phyloP scores from a whole-genome alignment of 345 rosid genomes.

The Viola odorata region DNA sequence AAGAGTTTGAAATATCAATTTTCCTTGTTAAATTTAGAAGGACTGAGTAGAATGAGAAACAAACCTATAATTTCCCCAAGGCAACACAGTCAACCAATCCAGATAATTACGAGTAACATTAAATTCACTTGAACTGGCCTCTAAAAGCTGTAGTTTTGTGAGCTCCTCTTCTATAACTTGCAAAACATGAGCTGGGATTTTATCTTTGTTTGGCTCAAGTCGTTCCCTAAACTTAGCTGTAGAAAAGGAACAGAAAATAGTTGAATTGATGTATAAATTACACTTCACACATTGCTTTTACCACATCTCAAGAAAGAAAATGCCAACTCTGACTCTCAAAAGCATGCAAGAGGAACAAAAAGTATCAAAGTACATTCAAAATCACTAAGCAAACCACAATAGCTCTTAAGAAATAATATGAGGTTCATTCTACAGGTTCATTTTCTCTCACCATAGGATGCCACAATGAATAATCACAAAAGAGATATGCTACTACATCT shows the following conservation, averaged over 20 bases:
- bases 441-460: too few relatives aligned
- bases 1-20: neutral
- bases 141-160: slow-evolving; percentile 91
- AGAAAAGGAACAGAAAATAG: slow-evolving; percentile 15
- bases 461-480: too few relatives aligned
- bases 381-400: too few relatives aligned
- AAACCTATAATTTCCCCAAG: slow-evolving; percentile 98
- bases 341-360: slow-evolving; percentile 6
- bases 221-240: slow-evolving; percentile 95
- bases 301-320: too few relatives aligned
- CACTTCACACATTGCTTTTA: too few relatives aligned
- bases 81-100: slow-evolving; percentile 95
- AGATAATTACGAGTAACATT: slow-evolving; percentile 98
- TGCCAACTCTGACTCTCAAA: too few relatives aligned
- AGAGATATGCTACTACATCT: too few relatives aligned
- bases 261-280: neutral
- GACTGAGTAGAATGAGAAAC: slow-evolving; percentile 12
- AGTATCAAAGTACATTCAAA: slow-evolving; percentile 6
- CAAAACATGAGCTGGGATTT: slow-evolving; percentile 76
- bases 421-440: too few relatives aligned
- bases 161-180: slow-evolving; percentile 99
- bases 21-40: neutral
- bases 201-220: slow-evolving; percentile 78
- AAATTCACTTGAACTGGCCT: slow-evolving; percentile 99
- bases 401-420: too few relatives aligned